These are phyloP conservation scores for Ascochyta pisi DNA, from an alignment of 2,329 filamentous ascomycete species.

Conservation along the genomic window DNA sequence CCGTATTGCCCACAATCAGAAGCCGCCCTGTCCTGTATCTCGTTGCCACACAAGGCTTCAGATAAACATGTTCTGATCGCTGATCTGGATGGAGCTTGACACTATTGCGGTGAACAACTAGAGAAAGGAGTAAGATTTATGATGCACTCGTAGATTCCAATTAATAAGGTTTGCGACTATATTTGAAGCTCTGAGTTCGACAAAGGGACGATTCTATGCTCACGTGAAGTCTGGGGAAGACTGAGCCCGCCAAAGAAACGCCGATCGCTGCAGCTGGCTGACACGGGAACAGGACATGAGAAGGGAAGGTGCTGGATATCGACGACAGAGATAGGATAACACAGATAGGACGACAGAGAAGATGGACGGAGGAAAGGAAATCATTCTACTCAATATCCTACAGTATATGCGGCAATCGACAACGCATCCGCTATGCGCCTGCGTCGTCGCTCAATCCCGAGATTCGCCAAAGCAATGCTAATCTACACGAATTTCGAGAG, in stretches of 20 bases:
- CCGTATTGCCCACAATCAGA: background rate
- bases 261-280: background rate
- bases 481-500: conserved; percentile 24
- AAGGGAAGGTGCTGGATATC: background rate
- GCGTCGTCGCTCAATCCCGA: conserved; percentile 15
- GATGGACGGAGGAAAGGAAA: background rate
- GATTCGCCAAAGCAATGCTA: conserved; percentile 26
- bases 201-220: background rate
- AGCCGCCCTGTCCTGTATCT: background rate
- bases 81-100: too few relatives aligned
- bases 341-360: background rate
- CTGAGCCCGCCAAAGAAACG: background rate
- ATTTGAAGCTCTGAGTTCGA: background rate
- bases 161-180: background rate
- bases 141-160: background rate
- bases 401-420: conserved; percentile 28
- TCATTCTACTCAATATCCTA: conserved; percentile 29
- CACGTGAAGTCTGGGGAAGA: background rate
- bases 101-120: background rate
- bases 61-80: too few relatives aligned
- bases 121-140: background rate
- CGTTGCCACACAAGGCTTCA: background rate
- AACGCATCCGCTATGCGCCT: background rate
- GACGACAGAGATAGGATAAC: background rate
- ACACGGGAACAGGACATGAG: background rate